Evolutionary conservation across 768 basidiomycete genomes (phyloP).

Genomic region (Filobasidium floriforme): DNA sequence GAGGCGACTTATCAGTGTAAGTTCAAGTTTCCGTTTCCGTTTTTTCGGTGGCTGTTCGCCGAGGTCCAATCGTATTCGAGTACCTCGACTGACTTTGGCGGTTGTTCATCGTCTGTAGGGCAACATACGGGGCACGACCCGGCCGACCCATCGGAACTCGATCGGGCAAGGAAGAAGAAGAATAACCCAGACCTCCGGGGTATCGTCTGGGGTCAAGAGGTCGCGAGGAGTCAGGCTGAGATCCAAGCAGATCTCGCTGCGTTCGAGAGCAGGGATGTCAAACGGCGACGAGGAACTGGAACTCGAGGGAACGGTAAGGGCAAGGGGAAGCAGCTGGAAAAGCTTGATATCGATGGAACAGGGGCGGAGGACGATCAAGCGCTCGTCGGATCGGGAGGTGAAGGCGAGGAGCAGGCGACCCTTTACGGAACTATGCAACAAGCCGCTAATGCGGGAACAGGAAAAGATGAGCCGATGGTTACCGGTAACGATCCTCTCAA

Average conservation of each 20-base stretch:
- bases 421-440: background rate
- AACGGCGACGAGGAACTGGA: background rate
- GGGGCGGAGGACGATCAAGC: background rate
- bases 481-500: background rate
- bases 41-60: no score
- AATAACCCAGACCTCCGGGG: background rate
- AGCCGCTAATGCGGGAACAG: background rate
- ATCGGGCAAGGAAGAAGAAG: constrained; percentile 4
- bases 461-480: background rate
- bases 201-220: constrained; percentile 1
- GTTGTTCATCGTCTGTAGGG: background rate
- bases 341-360: background rate
- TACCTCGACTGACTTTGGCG: background rate
- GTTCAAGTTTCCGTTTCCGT: background rate
- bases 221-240: background rate
- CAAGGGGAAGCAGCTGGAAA: background rate
- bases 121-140: constrained; percentile 3
- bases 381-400: background rate
- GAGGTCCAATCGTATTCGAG: background rate
- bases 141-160: background rate
- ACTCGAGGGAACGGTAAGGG: background rate
- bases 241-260: background rate
- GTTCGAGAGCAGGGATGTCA: background rate
- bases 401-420: background rate
- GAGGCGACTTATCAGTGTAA: constrained; percentile 8